These are phyloP conservation scores for Arthrobotrys pseudoclavata DNA, from an alignment of 2,329 filamentous ascomycete species.

Conservation along the genomic window DNA sequence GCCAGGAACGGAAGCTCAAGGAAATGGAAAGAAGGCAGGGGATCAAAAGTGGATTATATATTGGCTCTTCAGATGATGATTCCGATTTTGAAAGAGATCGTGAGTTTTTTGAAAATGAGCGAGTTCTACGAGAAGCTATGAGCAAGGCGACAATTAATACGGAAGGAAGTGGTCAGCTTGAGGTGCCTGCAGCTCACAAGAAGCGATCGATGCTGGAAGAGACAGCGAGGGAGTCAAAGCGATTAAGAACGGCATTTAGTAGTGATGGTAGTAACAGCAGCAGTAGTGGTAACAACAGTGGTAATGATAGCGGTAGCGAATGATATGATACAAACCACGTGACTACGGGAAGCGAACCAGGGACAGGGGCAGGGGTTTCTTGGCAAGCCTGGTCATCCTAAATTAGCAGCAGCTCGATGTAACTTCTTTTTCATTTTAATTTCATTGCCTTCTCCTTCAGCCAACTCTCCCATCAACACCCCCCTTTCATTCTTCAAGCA, in stretches of 20 bases:
- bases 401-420: conserved; percentile 46
- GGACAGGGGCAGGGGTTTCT: conserved; percentile 10
- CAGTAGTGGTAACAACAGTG: background rate
- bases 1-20: conserved; percentile 73
- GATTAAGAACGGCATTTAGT: background rate
- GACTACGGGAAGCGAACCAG: conserved; percentile 7
- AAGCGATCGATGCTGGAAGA: conserved; percentile 8
- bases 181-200: background rate
- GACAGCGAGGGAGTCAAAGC: conserved; percentile 11
- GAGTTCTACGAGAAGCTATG: conserved; percentile 36
- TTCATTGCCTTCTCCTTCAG: conserved; percentile 25
- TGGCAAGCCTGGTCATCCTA: conserved; percentile 25
- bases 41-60: conserved; percentile 86
- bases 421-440: conserved; percentile 21
- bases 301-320: background rate
- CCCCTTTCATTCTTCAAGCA: conserved; percentile 25
- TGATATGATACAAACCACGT: background rate
- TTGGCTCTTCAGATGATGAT: conserved; percentile 89
- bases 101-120: conserved; percentile 61
- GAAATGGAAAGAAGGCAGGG: conserved; percentile 82
- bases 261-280: background rate
- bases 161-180: background rate
- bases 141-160: conserved; percentile 25
- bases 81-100: conserved; percentile 66
- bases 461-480: conserved; percentile 8